Percentiles rank a stretch among this genome's conserved stretches.
Conservation (phyloP, 192 early-diverging fungal genomes). For the Glomus cerebriforme region DNA sequence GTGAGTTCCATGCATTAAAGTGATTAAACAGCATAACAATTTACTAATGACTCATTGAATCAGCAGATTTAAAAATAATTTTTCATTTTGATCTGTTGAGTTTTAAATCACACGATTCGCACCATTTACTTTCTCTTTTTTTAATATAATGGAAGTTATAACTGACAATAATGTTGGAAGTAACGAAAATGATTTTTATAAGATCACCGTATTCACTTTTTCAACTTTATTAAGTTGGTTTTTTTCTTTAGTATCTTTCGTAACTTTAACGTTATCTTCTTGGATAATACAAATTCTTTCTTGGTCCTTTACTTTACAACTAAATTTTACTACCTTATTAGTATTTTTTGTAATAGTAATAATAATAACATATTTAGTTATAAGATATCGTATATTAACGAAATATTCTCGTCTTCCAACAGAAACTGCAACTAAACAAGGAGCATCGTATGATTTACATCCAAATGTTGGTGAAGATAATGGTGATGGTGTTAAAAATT, state of each 20-base stretch:
- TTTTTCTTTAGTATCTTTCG: constrained; percentile 46
- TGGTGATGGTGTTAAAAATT: constrained; percentile 44
- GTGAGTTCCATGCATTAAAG: no score
- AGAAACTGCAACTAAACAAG: constrained; percentile 42
- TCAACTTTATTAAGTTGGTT: constrained; percentile 35
- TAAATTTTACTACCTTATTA: constrained; percentile 59
- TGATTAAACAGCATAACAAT: no score
- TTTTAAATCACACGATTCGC: no score
- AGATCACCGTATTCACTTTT: constrained; percentile 15
- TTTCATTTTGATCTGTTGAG: no score
- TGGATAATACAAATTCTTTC: constrained; percentile 56
- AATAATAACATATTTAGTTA: constrained; percentile 52
- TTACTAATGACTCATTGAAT: no score
- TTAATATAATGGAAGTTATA: no score
- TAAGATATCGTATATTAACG: constrained; percentile 72
- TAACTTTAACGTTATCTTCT: constrained; percentile 55
- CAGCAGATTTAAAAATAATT: no score
- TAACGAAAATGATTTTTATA: constrained; percentile 2
- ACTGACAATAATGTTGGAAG: no score
- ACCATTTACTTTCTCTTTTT: no score
- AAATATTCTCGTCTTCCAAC: constrained; percentile 71
- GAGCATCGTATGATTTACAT: constrained; percentile 71
- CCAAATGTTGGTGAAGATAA: constrained; percentile 65
- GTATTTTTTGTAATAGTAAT: constrained; percentile 33
- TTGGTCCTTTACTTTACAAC: constrained; percentile 63